Percentiles rank a stretch among this genome's conserved stretches.
These are phyloP conservation scores for Cutaneotrichosporon dermatis DNA, from an alignment of 1,284 basidiomycete genomes.

Conservation along the genomic window DNA sequence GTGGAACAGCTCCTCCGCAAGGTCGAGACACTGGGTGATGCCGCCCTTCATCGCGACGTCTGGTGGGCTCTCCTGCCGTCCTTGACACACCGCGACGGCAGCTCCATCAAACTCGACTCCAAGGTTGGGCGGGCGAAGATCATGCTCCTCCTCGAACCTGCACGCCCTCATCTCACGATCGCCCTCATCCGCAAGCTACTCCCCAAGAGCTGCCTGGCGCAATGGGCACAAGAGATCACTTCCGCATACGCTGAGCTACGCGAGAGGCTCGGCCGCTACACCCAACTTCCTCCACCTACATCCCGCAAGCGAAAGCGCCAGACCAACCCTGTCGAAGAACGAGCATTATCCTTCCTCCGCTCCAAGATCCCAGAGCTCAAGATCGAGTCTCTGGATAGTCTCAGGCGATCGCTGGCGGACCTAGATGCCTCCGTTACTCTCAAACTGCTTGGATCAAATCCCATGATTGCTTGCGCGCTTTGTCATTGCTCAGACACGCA, in stretches of 20 bases:
- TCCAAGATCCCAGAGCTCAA: constrained; percentile 11
- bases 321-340: constrained; percentile 1
- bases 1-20: constrained; percentile 10
- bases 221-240: constrained; percentile 5
- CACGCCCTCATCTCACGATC: background rate
- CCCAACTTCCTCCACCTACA: constrained; percentile 4
- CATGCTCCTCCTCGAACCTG: constrained; percentile 7
- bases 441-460: constrained; percentile 5
- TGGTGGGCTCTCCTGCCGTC: constrained; percentile 23
- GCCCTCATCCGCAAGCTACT: background rate
- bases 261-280: constrained; percentile 8
- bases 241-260: constrained; percentile 3
- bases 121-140: constrained; percentile 2
- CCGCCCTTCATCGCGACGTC: constrained; percentile 16
- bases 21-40: constrained; percentile 10
- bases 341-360: constrained; percentile 4
- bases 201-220: background rate
- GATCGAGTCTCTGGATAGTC: constrained; percentile 5
- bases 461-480: constrained; percentile 14
- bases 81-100: background rate
- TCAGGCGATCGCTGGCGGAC: constrained; percentile 1
- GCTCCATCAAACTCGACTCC: background rate
- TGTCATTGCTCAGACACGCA: constrained; percentile 8
- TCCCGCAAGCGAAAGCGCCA: constrained; percentile 16
- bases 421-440: constrained; percentile 2